Percentiles rank a stretch among this genome's conserved stretches.
phyloP scores from a whole-genome alignment of 1,284 basidiomycete genomes.

The Tilletia horrida region DNA sequence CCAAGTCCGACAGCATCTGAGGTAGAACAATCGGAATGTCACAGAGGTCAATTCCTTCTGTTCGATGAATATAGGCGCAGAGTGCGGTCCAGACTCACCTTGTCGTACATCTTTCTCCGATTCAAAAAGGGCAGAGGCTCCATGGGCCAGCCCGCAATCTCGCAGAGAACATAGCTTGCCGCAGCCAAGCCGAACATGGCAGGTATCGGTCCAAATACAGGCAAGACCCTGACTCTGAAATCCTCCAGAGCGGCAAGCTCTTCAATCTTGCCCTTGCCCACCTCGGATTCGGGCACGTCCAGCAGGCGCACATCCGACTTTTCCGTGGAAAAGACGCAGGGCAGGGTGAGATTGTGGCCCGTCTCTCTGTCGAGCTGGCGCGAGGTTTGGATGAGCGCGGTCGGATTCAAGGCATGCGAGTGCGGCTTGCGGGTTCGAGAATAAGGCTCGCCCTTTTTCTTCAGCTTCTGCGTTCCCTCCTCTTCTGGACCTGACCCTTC shows the following conservation, averaged over 20 bases:
- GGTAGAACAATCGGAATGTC: neutral
- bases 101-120: constrained; percentile 47
- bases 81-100: constrained; percentile 20
- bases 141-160: constrained; percentile 44
- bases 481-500: constrained; percentile 23
- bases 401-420: constrained; percentile 13
- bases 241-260: constrained; percentile 89
- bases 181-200: constrained; percentile 53
- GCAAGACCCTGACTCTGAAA: constrained; percentile 84
- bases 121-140: constrained; percentile 50
- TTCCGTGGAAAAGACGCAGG: constrained; percentile 85
- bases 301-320: constrained; percentile 77
- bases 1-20: constrained; percentile 26
- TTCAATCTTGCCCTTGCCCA: constrained; percentile 70
- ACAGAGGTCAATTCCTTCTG: too few relatives aligned
- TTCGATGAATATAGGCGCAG: neutral
- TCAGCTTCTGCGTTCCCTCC: constrained; percentile 19
- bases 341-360: constrained; percentile 37
- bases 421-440: constrained; percentile 21
- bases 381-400: constrained; percentile 4
- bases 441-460: constrained; percentile 17
- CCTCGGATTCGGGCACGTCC: constrained; percentile 83
- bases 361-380: constrained; percentile 19
- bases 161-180: constrained; percentile 51
- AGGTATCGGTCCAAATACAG: constrained; percentile 63